Percentiles rank a stretch among this genome's conserved stretches.
These are phyloP conservation scores for Tolypocladium capitatum DNA, from an alignment of 2,329 filamentous ascomycete species.

Conservation along the genomic window DNA sequence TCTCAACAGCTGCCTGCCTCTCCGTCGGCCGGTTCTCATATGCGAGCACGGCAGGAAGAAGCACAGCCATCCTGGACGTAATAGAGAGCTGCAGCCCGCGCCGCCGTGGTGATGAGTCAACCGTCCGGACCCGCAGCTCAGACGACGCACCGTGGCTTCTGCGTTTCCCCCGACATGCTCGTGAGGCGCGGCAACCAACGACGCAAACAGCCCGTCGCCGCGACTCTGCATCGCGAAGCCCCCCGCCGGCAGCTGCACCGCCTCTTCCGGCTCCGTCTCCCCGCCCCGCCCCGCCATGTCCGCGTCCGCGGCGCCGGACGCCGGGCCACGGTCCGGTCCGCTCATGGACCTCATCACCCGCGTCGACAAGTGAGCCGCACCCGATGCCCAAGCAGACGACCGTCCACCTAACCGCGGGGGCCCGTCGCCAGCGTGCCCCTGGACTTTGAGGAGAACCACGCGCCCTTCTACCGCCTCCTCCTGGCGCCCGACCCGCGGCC, in stretches of 20 bases:
- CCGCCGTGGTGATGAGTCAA: conserved; percentile 2
- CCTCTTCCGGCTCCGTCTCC: background rate
- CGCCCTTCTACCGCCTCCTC: conserved; percentile 30
- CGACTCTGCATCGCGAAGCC: background rate
- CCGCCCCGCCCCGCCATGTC: background rate
- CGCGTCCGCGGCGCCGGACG: background rate
- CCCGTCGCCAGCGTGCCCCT: conserved; percentile 30
- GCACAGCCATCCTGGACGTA: too few species aligned
- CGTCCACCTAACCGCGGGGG: conserved; percentile 1
- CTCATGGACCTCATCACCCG: conserved; percentile 24
- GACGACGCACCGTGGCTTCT: too few species aligned
- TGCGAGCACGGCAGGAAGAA: too few species aligned
- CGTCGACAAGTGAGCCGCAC: conserved; percentile 26
- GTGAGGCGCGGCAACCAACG: too few species aligned
- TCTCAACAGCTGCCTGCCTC: too few species aligned
- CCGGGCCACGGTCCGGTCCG: background rate
- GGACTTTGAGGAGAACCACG: conserved; percentile 22
- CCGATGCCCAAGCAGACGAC: too few species aligned
- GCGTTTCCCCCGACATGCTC: background rate
- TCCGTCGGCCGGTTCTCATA: too few species aligned
- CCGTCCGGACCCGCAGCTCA: background rate
- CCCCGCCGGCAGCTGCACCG: background rate
- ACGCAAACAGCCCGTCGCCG: background rate
- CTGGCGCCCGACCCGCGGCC: conserved; percentile 30
- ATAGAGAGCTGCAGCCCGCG: too few species aligned